A percentile compares a stretch with the other conserved stretches of the same genome.
These are phyloP conservation scores for Eragrostis tef DNA, from an alignment of 202 grass and related monocot genomes.

Conservation along the genomic window DNA sequence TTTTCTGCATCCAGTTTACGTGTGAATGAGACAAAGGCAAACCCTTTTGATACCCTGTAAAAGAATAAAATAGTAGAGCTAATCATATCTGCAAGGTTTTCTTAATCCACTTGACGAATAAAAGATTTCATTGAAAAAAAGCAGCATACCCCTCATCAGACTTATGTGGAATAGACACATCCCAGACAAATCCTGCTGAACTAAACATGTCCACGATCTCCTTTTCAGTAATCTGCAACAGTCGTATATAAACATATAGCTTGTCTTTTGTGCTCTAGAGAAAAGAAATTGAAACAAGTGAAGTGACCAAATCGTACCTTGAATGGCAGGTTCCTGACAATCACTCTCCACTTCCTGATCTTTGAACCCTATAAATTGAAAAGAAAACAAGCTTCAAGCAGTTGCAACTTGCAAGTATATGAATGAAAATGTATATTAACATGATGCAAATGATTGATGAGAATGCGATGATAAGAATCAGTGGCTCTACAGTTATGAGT, in stretches of 20 bases:
- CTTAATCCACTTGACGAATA: conserved; percentile 34
- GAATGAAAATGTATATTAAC: not conserved
- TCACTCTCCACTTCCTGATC: conserved; percentile 89
- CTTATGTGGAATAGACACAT: conserved; percentile 81
- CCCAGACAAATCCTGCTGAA: conserved; percentile 87
- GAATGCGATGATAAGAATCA: not conserved
- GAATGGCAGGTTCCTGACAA: conserved; percentile 95
- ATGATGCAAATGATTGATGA: conserved; percentile 9
- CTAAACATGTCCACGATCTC: conserved; percentile 77
- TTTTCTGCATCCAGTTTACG: conserved; percentile 96
- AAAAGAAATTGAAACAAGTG: not conserved
- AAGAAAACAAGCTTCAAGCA: conserved; percentile 45
- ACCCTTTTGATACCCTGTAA: conserved; percentile 93
- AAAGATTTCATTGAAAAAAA: not conserved
- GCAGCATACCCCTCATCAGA: conserved; percentile 69
- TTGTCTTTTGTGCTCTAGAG: conserved; percentile 15
- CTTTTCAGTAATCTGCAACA: conserved; percentile 69
- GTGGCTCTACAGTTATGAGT: conserved; percentile 4
- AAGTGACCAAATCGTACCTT: conserved; percentile 59
- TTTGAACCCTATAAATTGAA: conserved; percentile 74
- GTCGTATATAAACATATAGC: conserved; percentile 33
- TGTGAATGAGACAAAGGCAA: conserved; percentile 98
- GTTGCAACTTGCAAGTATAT: conserved; percentile 36
- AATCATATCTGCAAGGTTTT: conserved; percentile 41
- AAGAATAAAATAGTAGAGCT: conserved; percentile 30